Base-by-base conservation (phyloP, 129 eudicot species). In the Lactuca saligna region DNA sequence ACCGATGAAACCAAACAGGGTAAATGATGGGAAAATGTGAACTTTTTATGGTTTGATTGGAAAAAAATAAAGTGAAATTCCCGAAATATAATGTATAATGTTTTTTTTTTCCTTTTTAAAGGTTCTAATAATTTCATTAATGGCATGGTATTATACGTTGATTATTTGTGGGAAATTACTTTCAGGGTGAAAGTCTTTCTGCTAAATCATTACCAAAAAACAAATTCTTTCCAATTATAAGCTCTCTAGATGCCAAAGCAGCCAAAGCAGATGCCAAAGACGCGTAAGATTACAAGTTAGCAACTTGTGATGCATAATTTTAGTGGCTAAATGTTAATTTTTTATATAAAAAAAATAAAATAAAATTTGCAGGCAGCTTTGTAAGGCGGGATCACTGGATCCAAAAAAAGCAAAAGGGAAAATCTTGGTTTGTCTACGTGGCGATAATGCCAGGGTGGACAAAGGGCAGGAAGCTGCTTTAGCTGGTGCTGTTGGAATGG, bases 401-500 rank as follows among this genome's bases (percentile, higher is more conserved):
- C 84, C 79, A 4, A 48, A 37, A 16, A 90, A 85, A 63, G 96
- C 79, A 56, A 80, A 83, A 63, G 99, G 99, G 57, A 94, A 89
- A 63, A 85, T 94, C 63, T 71, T 94, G 82, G 95, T 82, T 0
- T 94, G 99, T 70, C 87, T 87, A 60, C 68, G 96, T 54, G 99
- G 99, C 33, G 93, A 75, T 29, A 94, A 77, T 48, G 84, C 82
- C 2, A 65, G 96, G 57, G 97, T 87, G 3, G 96, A 90, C 82
- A 94, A 94, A 79, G 97, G 99, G 14, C 83, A 80, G 64, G 89
- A 90, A 74, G 93, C 96, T 31, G 77, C 81, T 33, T 75, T 80
- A 25, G 99, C 93, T 39, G 99, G 99, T 17, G 99, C 99, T 0
- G 89, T 77, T 12, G 99, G 89, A 41, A 87, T 94, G 97, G 79